phyloP scores from a whole-genome alignment of 1,139 yeast species.

The Geotrichum macrosporum region DNA sequence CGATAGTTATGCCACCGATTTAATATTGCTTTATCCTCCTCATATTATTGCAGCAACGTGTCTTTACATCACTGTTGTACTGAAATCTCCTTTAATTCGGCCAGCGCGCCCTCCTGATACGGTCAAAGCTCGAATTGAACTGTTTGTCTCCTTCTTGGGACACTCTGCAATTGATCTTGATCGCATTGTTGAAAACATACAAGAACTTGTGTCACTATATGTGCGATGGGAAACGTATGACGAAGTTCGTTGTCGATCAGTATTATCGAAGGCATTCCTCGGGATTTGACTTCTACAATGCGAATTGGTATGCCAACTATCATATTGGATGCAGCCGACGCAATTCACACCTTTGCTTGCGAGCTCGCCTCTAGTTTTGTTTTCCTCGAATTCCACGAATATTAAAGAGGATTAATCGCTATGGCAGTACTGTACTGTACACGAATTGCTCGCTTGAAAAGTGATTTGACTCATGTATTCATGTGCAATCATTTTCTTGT shows the following conservation, averaged over 20 bases:
- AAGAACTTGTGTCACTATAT: conserved; percentile 72
- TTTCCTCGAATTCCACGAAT: too few relatives aligned
- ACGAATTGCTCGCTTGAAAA: too few relatives aligned
- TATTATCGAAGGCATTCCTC: conserved; percentile 12
- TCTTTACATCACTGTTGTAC: conserved; percentile 65
- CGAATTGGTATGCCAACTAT: background rate
- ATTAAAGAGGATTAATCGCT: too few relatives aligned
- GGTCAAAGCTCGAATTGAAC: conserved; percentile 38
- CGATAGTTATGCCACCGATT: conserved; percentile 84
- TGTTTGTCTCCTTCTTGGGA: conserved; percentile 62
- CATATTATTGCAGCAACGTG: conserved; percentile 84
- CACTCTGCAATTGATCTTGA: conserved; percentile 71
- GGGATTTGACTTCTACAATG: background rate
- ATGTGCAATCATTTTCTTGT: too few relatives aligned
- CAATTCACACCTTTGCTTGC: too few relatives aligned
- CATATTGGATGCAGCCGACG: too few relatives aligned
- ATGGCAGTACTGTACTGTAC: too few relatives aligned
- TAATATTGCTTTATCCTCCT: conserved; percentile 79
- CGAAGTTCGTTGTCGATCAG: conserved; percentile 40
- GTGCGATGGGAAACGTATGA: conserved; percentile 82
- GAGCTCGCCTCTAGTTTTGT: too few relatives aligned
- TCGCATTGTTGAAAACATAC: conserved; percentile 73
- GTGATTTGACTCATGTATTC: too few relatives aligned
- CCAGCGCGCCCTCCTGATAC: conserved; percentile 35
- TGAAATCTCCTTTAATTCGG: conserved; percentile 42